A percentile compares a stretch with the other conserved stretches of the same genome.
Conservation (phyloP, 768 basidiomycete species). For the Termitomyces titanicus region DNA sequence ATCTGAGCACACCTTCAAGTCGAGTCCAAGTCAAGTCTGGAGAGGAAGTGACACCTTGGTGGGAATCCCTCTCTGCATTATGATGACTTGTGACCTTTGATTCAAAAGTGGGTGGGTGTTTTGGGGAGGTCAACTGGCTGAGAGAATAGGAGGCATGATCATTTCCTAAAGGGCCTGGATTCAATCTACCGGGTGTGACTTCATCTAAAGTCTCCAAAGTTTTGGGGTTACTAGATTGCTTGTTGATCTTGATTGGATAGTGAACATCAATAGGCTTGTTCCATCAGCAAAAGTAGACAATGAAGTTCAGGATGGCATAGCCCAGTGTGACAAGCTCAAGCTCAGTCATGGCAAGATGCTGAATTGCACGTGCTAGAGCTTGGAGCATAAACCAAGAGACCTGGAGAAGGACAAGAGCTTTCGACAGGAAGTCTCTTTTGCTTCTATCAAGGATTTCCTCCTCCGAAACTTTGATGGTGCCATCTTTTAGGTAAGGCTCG, state of each 20-base stretch:
- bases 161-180: neutral
- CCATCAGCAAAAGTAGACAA: slow-evolving; percentile 31
- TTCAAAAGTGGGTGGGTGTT: neutral
- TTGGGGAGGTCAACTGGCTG: too few relatives aligned
- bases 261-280: slow-evolving; percentile 28
- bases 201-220: too few relatives aligned
- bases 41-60: neutral
- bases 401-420: slow-evolving; percentile 24
- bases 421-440: slow-evolving; percentile 22
- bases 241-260: neutral
- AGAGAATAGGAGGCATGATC: neutral
- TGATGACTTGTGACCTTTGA: neutral
- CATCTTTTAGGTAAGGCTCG: too few relatives aligned
- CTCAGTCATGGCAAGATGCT: slow-evolving; percentile 21
- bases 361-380: slow-evolving; percentile 17
- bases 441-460: slow-evolving; percentile 13
- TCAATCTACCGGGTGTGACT: neutral
- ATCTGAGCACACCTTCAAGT: too few relatives aligned
- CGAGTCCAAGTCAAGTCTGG: neutral
- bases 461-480: too few relatives aligned
- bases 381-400: slow-evolving; percentile 27
- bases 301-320: slow-evolving; percentile 19
- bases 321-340: slow-evolving; percentile 28
- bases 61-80: neutral
- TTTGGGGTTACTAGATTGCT: too few relatives aligned